phyloP scores from a whole-genome alignment of 176 grass and related monocot genomes.

The Aegilops sharonensis region DNA sequence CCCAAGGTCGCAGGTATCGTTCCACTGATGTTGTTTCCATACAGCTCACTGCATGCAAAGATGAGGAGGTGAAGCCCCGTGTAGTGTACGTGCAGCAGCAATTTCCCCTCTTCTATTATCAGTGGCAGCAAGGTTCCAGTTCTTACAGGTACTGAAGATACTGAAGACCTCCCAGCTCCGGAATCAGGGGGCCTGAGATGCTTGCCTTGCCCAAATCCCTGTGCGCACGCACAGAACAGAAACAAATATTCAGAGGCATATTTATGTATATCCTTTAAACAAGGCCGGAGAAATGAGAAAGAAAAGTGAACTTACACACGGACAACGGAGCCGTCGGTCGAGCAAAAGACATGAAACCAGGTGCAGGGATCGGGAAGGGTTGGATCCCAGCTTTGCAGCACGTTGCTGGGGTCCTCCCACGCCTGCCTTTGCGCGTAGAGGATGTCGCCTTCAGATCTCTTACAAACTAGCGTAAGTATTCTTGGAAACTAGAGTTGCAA shows the following conservation, averaged over 20 bases:
- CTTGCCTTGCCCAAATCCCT: conserved; percentile 45
- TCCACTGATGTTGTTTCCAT: conserved; percentile 9
- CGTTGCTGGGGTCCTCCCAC: conserved; percentile 36
- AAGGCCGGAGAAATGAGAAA: background rate
- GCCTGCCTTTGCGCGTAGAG: conserved; percentile 23
- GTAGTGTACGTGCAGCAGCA: background rate
- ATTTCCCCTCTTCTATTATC: too few relatives aligned
- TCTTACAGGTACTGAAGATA: conserved; percentile 48
- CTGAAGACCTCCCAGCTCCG: conserved; percentile 28
- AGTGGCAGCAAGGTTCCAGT: background rate
- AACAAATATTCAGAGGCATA: too few relatives aligned
- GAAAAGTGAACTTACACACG: conserved; percentile 19
- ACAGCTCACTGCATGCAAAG: conserved; percentile 21
- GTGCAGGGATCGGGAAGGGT: conserved; percentile 46
- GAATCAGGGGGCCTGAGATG: conserved; percentile 38
- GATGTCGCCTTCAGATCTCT: conserved; percentile 21
- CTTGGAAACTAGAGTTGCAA: too few relatives aligned
- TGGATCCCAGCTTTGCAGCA: conserved; percentile 45
- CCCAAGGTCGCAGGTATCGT: conserved; percentile 13
- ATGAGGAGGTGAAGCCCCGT: background rate
- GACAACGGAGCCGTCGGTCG: conserved; percentile 22
- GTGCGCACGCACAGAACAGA: background rate
- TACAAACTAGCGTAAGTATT: too few relatives aligned
- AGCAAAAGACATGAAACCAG: conserved; percentile 46
- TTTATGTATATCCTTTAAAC: background rate